These are phyloP conservation scores for Tylopilus rubrobrunneus DNA, from an alignment of 768 basidiomycete genomes.

Conservation along the genomic window DNA sequence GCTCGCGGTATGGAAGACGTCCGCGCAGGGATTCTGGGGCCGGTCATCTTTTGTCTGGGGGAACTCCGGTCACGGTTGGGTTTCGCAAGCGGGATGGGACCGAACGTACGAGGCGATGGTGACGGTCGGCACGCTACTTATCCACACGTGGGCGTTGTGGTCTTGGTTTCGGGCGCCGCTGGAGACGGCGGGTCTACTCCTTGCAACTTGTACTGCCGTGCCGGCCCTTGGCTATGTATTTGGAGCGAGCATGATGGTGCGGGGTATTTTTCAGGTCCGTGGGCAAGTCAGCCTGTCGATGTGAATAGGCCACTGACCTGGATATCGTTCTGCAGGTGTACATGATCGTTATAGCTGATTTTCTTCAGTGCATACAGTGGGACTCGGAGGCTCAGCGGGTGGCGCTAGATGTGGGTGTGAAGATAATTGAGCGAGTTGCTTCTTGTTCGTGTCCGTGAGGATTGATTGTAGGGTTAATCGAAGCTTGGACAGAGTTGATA, in stretches of 20 bases:
- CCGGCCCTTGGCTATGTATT: neutral
- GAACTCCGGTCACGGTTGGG: neutral
- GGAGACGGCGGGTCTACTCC: neutral
- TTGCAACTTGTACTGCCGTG: neutral
- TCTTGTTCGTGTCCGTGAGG: neutral
- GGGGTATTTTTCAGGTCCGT: constrained; percentile 2
- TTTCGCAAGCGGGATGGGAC: neutral
- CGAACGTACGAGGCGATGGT: neutral
- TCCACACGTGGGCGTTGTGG: neutral
- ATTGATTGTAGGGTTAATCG: neutral
- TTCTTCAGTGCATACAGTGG: constrained; percentile 10
- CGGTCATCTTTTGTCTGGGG: neutral
- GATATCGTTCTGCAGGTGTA: constrained; percentile 1
- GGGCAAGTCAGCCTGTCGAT: neutral
- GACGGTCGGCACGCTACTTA: neutral
- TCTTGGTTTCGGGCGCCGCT: constrained; percentile 11
- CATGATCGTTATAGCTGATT: neutral
- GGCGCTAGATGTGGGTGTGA: neutral
- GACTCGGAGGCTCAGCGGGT: constrained; percentile 5
- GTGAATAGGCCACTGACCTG: neutral
- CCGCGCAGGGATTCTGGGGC: neutral
- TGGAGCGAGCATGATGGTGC: neutral
- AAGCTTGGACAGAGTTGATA: neutral
- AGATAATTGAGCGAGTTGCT: neutral
- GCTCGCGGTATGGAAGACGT: neutral